Evolutionary conservation across 257 asterid genomes (phyloP).

Genomic region (Cruciata laevipes): DNA sequence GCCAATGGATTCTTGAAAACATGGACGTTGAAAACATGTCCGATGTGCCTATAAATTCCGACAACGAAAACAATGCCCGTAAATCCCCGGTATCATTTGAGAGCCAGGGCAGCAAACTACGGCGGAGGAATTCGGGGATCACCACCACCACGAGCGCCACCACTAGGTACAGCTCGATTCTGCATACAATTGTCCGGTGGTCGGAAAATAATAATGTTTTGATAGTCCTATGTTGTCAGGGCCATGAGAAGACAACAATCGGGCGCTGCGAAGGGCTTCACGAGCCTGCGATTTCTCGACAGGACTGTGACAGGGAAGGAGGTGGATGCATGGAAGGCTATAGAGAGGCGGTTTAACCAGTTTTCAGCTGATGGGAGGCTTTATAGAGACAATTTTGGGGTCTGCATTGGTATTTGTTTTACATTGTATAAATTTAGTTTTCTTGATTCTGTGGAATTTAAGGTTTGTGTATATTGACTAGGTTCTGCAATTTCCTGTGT

Average conservation of each 20-base stretch:
- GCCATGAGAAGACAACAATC: constrained; percentile 51
- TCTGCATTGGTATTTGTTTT: constrained; percentile 61
- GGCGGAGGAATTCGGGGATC: constrained; percentile 20
- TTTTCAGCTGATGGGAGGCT: constrained; percentile 43
- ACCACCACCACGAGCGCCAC: neutral
- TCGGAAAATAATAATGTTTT: too few species aligned
- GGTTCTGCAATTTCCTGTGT: constrained; percentile 5
- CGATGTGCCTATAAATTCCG: constrained; percentile 23
- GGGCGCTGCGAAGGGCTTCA: constrained; percentile 55
- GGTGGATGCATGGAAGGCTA: constrained; percentile 62
- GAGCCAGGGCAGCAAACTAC: constrained; percentile 11
- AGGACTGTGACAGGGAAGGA: constrained; percentile 70
- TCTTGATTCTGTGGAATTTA: neutral
- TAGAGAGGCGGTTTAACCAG: constrained; percentile 54
- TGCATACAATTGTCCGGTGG: neutral
- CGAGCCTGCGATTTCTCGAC: constrained; percentile 71
- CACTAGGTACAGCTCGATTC: neutral
- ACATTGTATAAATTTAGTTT: neutral
- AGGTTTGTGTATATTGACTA: neutral
- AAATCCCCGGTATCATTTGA: neutral
- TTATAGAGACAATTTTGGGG: constrained; percentile 70
- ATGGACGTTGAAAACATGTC: constrained; percentile 42
- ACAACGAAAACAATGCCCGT: constrained; percentile 6
- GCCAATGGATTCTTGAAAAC: constrained; percentile 42
- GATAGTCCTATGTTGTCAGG: neutral